Conservation (phyloP, 2,329 filamentous ascomycete species). For the Remersonia thermophila region DNA sequence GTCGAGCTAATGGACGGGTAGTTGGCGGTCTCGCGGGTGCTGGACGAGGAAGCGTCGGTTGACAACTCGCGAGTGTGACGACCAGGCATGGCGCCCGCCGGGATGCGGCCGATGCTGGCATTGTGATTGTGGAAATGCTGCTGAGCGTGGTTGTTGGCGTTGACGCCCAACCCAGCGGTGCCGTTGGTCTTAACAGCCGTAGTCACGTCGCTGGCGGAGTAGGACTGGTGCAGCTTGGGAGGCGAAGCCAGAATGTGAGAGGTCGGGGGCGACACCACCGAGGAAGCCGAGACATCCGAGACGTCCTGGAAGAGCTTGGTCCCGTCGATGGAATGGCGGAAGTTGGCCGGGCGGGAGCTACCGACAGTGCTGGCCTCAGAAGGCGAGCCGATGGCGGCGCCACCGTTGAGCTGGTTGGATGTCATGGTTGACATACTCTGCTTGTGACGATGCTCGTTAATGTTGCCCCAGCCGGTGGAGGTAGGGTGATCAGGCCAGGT, state of each 20-base stretch:
- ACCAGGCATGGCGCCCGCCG: conserved; percentile 49
- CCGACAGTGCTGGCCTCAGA: conserved; percentile 35
- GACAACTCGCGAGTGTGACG: conserved; percentile 66
- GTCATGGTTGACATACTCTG: conserved; percentile 42
- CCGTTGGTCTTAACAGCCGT: conserved; percentile 66
- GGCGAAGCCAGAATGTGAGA: conserved; percentile 47
- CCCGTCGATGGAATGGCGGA: conserved; percentile 46
- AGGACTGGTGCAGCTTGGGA: conserved; percentile 73
- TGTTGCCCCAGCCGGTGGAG: conserved; percentile 43
- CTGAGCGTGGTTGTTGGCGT: conserved; percentile 47
- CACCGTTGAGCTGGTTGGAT: conserved; percentile 26
- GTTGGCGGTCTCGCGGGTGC: conserved; percentile 33
- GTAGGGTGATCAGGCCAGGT: conserved; percentile 44
- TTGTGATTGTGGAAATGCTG: conserved; percentile 66
- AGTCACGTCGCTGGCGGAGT: conserved; percentile 70
- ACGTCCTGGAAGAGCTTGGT: conserved; percentile 38
- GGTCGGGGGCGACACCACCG: conserved; percentile 33
- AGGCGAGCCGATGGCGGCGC: conserved; percentile 24
- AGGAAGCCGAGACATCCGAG: conserved; percentile 20
- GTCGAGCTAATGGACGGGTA: conserved; percentile 56
- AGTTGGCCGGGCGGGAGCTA: conserved; percentile 34
- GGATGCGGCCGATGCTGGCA: conserved; percentile 68
- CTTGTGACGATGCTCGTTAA: conserved; percentile 57
- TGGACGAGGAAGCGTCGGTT: conserved; percentile 30
- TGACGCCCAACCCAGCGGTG: conserved; percentile 31